Percentiles rank a stretch among this genome's conserved stretches.
phyloP scores from a whole-genome alignment of 257 asterid species.

The Fraxinus pennsylvanica region DNA sequence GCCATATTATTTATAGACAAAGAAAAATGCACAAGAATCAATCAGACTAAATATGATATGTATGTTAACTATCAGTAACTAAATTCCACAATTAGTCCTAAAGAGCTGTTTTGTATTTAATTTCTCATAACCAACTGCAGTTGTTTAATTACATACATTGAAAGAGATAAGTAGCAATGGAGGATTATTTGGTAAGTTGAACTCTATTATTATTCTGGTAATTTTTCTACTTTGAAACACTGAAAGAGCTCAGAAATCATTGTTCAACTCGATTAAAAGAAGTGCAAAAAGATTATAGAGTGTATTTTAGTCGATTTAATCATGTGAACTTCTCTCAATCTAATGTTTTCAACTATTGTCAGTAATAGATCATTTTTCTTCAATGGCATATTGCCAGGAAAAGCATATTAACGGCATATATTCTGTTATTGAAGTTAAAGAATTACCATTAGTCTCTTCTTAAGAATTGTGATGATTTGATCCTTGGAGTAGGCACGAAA shows the following conservation, averaged over 20 bases:
- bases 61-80: neutral
- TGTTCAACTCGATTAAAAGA: slow-evolving; percentile 9
- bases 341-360: slow-evolving; percentile 8
- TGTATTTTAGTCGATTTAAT: neutral
- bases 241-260: slow-evolving; percentile 5
- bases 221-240: neutral
- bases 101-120: neutral
- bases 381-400: neutral
- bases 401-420: slow-evolving; percentile 5
- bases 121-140: neutral
- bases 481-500: slow-evolving; percentile 89
- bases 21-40: neutral
- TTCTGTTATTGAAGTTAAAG: slow-evolving; percentile 14
- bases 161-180: neutral
- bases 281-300: neutral
- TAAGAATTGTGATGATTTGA: slow-evolving; percentile 77
- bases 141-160: slow-evolving; percentile 9
- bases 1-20: slow-evolving; percentile 15
- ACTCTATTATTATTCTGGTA: neutral
- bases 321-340: slow-evolving; percentile 4
- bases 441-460: slow-evolving; percentile 72
- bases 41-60: neutral
- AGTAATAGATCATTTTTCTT: neutral
- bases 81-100: neutral
- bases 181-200: neutral